These are phyloP conservation scores for Pseudofabraea citricarpa DNA, from an alignment of 2,329 filamentous ascomycete species.

Conservation along the genomic window DNA sequence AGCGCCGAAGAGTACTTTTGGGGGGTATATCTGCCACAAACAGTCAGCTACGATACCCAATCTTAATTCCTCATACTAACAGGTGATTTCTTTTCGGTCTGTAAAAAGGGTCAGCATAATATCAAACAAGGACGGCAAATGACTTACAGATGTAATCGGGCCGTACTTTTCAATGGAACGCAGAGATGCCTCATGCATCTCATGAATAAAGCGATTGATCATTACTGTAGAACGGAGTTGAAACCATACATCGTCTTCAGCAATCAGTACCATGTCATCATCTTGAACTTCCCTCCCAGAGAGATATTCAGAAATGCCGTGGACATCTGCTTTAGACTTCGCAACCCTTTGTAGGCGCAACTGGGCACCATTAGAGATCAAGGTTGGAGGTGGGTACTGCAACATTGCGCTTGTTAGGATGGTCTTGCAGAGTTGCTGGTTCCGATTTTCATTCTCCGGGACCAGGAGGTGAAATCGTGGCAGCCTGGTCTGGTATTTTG, in stretches of 20 bases:
- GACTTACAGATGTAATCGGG: too few relatives aligned
- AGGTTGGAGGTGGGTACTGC: constrained; percentile 51
- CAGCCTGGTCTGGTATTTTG: constrained; percentile 14
- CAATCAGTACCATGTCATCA: constrained; percentile 32
- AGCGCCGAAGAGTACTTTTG: constrained; percentile 51
- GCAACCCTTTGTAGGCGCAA: too few relatives aligned
- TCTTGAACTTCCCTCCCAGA: constrained; percentile 41
- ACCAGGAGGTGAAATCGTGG: constrained; percentile 50
- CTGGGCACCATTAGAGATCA: constrained; percentile 40
- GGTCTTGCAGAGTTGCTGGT: constrained; percentile 47
- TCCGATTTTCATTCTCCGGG: constrained; percentile 36
- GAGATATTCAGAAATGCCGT: constrained; percentile 37
- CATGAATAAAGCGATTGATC: constrained; percentile 47
- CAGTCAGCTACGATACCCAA: background rate
- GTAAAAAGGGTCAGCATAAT: background rate
- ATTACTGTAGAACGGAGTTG: constrained; percentile 52
- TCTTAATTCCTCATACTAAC: background rate
- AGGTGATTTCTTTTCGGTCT: background rate
- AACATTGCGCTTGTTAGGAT: constrained; percentile 53
- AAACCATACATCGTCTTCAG: constrained; percentile 41
- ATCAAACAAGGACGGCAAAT: too few relatives aligned
- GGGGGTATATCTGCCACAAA: constrained; percentile 38
- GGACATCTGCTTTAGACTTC: too few relatives aligned
- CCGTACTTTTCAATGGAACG: constrained; percentile 19
- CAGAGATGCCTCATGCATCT: too few relatives aligned